These are phyloP conservation scores for Tulasnella sp. DNA, from an alignment of 768 basidiomycete genomes.

Conservation along the genomic window DNA sequence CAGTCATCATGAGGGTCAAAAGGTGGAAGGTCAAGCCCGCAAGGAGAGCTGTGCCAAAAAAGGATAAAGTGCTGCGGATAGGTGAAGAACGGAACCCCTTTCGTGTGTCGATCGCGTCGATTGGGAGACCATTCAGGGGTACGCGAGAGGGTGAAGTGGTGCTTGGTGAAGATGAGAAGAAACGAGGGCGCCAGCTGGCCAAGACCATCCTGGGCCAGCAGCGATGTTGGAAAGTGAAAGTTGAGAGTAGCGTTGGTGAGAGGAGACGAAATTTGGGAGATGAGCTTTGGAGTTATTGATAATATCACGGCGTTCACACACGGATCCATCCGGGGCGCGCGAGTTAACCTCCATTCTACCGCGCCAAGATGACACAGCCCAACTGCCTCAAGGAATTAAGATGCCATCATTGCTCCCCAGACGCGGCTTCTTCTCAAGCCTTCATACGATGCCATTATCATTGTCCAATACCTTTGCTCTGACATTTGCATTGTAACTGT, in stretches of 20 bases:
- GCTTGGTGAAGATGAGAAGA: not conserved
- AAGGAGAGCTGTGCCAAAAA: conserved; percentile 27
- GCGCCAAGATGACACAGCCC: not conserved
- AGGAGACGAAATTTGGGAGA: not conserved
- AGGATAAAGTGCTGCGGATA: conserved; percentile 14
- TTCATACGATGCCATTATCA: not conserved
- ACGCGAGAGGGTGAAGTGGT: not conserved
- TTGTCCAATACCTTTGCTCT: not conserved
- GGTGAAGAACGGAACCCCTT: not conserved
- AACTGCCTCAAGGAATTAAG: not conserved
- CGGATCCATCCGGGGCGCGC: not conserved
- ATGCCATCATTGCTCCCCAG: not conserved
- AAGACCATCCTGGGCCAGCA: not conserved
- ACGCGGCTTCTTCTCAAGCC: not conserved
- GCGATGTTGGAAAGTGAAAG: not conserved
- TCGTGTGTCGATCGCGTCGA: not conserved
- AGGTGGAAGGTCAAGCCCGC: conserved; percentile 29
- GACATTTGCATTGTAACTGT: not conserved
- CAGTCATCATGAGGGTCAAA: conserved; percentile 16
- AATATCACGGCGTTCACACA: not conserved
- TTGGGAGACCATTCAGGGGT: not conserved
- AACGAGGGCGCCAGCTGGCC: not conserved
- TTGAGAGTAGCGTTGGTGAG: not conserved
- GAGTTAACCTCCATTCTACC: not conserved
- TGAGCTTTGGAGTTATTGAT: not conserved